Conservation (phyloP, 2,329 filamentous ascomycete genomes). For the Didymella segeticola region DNA sequence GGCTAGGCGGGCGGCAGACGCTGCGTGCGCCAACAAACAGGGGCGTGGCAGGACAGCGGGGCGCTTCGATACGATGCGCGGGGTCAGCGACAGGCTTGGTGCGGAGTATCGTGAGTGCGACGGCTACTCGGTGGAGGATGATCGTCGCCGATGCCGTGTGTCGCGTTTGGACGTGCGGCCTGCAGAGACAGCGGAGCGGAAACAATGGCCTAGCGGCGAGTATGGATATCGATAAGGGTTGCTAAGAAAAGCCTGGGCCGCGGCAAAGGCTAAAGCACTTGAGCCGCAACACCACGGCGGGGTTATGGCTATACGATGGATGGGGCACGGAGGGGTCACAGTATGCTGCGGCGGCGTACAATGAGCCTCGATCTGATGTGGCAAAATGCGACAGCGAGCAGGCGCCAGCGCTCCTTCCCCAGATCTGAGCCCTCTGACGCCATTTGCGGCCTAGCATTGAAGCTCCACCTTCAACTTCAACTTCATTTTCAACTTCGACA, state of each 20-base stretch:
- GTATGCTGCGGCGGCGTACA: slow-evolving; percentile 2
- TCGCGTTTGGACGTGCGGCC: slow-evolving; percentile 23
- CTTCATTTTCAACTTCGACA: slow-evolving; percentile 1
- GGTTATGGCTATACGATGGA: slow-evolving; percentile 2
- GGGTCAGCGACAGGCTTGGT: slow-evolving; percentile 13
- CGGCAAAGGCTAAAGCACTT: slow-evolving; percentile 13
- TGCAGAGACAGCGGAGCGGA: slow-evolving; percentile 18
- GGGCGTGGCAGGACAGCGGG: slow-evolving; percentile 5
- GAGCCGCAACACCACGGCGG: slow-evolving; percentile 19
- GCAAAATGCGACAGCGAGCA: background rate
- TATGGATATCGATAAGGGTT: slow-evolving; percentile 28
- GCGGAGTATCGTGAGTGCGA: slow-evolving; percentile 14
- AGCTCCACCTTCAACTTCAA: background rate
- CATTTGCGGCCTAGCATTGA: slow-evolving; percentile 6
- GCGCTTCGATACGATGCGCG: slow-evolving; percentile 9
- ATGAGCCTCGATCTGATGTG: slow-evolving; percentile 7
- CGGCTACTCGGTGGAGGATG: slow-evolving; percentile 18
- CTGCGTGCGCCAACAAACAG: slow-evolving; percentile 8
- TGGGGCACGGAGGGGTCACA: background rate
- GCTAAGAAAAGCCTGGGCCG: slow-evolving; percentile 19
- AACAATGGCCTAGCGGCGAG: slow-evolving; percentile 1
- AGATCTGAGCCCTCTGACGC: slow-evolving; percentile 15
- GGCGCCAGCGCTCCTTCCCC: slow-evolving; percentile 1
- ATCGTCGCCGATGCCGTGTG: slow-evolving; percentile 29
- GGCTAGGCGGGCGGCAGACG: slow-evolving; percentile 23